Evolutionary conservation across 768 basidiomycete species (phyloP), one percentile per base, ranked within the genome.

Genomic region (Phaeotremella skinneri): DNA sequence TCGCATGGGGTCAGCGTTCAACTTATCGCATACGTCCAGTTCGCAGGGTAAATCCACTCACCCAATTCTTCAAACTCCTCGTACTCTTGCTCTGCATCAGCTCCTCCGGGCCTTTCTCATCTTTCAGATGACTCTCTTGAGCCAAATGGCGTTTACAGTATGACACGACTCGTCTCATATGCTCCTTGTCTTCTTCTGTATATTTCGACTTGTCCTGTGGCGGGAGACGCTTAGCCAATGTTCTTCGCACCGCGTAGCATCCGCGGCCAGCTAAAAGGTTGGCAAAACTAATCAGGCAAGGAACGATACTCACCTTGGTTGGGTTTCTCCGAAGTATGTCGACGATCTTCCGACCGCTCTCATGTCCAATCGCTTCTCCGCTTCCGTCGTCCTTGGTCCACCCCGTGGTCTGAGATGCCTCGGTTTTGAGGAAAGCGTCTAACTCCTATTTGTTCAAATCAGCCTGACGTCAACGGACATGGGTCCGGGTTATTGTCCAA

Each of bases 91-190:
- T 70, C 64, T 75, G 58, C 50, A 70, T 69, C 51, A 78, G 48
- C 76, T 93, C 55, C 83, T 91, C 61, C 80, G 83, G 25, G 83
- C 86, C 9, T 79, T 96, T 68, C 82, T 87, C 52, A 79, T 93
- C 32, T 81, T 86, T 70, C 80, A 85, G 64, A 63, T 84, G 23
- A 65, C 81, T 43, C 72, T 81, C 52, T 59, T 78, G 76, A 4
- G 77, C 76, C 3, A 76, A 50, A 56, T 78, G 75, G 27, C 76
- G 62, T 52, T 77, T 76, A 56, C 76, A 78, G 54, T 79, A 80
- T 5, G 74, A 58, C 2, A 77, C 74, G 32, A 79, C 78, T 45
- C 61, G 64, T 26, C 76, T 66, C 74, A 78, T 78, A 56, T 78
- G 79, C n/a, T 68, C 69, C 29, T 76, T 64, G 49, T 79, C 78